Conservation (phyloP, 208 protist genomes). For the Leishmania amazonensis region DNA sequence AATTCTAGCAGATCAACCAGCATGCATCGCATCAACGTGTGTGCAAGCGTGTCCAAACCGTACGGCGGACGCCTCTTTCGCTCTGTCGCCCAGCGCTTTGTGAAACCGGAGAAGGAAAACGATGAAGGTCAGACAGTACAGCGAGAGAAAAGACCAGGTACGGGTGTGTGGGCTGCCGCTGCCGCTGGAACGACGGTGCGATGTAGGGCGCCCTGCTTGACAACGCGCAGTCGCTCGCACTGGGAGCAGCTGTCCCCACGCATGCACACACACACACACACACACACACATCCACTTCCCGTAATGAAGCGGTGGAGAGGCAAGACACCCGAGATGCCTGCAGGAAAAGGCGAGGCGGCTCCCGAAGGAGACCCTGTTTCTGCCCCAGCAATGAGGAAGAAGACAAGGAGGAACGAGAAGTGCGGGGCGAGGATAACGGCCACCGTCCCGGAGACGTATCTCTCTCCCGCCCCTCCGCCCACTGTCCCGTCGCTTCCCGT, state of each 20-base stretch:
- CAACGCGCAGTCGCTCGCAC: background rate
- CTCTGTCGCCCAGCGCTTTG: background rate
- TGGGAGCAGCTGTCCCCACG: background rate
- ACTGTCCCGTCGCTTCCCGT: background rate
- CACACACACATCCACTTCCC: background rate
- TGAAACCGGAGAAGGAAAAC: background rate
- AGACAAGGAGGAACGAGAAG: background rate
- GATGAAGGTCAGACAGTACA: background rate
- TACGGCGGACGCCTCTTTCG: background rate
- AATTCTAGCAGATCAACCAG: background rate
- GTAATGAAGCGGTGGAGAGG: background rate
- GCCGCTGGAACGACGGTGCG: background rate
- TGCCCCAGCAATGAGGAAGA: background rate
- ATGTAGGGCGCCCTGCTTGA: background rate
- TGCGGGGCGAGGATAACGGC: background rate
- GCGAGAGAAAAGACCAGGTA: background rate
- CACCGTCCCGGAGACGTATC: background rate
- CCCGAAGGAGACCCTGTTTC: background rate
- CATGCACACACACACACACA: background rate
- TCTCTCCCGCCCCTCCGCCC: background rate
- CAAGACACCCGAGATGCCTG: background rate
- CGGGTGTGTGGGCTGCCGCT: too few relatives aligned
- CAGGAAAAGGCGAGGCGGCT: background rate
- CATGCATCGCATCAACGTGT: background rate
- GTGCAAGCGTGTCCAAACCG: background rate